Percentiles rank a stretch among this genome's conserved stretches.
Evolutionary conservation across 2,329 filamentous ascomycete genomes (phyloP).

Genomic region (Aspergillus persii): DNA sequence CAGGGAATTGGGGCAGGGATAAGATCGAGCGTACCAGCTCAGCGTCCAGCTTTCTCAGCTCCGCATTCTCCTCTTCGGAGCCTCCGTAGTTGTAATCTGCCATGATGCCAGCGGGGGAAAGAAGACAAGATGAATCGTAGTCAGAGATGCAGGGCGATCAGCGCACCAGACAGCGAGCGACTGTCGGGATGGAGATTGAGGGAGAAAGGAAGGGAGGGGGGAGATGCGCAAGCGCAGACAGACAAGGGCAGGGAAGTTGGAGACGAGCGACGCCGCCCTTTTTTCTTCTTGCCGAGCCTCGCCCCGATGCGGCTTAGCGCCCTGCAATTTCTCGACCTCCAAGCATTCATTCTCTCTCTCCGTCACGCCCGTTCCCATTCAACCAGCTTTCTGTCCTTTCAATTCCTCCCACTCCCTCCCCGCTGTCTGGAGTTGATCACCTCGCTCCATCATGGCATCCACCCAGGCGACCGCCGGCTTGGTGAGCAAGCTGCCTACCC

Average conservation of each 20-base stretch:
- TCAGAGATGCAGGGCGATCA: not conserved
- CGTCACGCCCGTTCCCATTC: not conserved
- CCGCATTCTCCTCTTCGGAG: conserved; percentile 75
- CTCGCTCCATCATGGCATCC: conserved; percentile 16
- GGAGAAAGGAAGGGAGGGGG: not conserved
- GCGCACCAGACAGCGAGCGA: not conserved
- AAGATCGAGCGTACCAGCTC: conserved; percentile 64
- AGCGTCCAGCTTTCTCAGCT: conserved; percentile 73
- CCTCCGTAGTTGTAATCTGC: conserved; percentile 71
- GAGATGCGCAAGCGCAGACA: not conserved
- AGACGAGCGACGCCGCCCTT: conserved; percentile 10
- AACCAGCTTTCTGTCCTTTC: not conserved
- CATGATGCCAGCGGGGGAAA: conserved; percentile 49
- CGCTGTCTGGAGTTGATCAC: not conserved
- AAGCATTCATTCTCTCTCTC: not conserved
- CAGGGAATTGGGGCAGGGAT: not conserved
- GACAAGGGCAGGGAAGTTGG: not conserved
- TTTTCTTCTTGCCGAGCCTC: conserved; percentile 17
- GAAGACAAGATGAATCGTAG: not conserved
- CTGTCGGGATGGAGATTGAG: not conserved
- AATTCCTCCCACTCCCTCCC: not conserved
- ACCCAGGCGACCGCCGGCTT: conserved; percentile 20
- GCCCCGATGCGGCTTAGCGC: conserved; percentile 22
- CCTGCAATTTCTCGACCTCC: conserved; percentile 16
- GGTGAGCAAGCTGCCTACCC: conserved; percentile 60